phyloP scores from a whole-genome alignment of 495 filamentous ascomycete species.

The Letharia columbiana region DNA sequence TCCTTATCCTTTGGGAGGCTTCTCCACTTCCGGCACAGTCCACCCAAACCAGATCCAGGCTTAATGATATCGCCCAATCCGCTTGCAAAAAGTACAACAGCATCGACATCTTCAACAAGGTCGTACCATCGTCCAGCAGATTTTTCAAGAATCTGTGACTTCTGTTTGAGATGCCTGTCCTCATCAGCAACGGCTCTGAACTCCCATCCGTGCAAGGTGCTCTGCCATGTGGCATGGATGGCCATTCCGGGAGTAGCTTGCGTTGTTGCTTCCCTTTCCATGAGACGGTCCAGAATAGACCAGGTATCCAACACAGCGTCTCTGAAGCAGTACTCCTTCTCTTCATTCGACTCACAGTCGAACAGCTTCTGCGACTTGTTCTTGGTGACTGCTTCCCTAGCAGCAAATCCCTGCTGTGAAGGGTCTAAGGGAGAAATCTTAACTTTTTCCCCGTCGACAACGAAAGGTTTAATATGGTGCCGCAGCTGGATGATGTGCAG shows the following conservation, averaged over 20 bases:
- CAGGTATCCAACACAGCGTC: slow-evolving; percentile 25
- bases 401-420: neutral
- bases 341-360: neutral
- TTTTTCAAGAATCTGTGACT: slow-evolving; percentile 16
- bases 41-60: neutral
- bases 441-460: slow-evolving; percentile 9
- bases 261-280: slow-evolving; percentile 20
- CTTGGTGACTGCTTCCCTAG: neutral
- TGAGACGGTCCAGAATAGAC: slow-evolving; percentile 25
- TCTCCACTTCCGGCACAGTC: slow-evolving; percentile 21
- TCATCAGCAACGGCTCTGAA: slow-evolving; percentile 24
- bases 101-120: slow-evolving; percentile 24
- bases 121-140: slow-evolving; percentile 23
- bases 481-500: slow-evolving; percentile 24
- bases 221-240: slow-evolving; percentile 7
- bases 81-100: slow-evolving; percentile 24
- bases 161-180: slow-evolving; percentile 12
- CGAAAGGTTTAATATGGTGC: slow-evolving; percentile 16
- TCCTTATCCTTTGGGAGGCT: slow-evolving; percentile 23
- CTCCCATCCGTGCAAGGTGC: slow-evolving; percentile 23
- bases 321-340: slow-evolving; percentile 19
- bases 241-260: slow-evolving; percentile 13
- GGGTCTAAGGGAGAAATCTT: neutral
- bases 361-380: slow-evolving; percentile 2
- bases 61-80: slow-evolving; percentile 25